Conservation (phyloP, 1,284 basidiomycete genomes). For the Schizophyllum amplum region DNA sequence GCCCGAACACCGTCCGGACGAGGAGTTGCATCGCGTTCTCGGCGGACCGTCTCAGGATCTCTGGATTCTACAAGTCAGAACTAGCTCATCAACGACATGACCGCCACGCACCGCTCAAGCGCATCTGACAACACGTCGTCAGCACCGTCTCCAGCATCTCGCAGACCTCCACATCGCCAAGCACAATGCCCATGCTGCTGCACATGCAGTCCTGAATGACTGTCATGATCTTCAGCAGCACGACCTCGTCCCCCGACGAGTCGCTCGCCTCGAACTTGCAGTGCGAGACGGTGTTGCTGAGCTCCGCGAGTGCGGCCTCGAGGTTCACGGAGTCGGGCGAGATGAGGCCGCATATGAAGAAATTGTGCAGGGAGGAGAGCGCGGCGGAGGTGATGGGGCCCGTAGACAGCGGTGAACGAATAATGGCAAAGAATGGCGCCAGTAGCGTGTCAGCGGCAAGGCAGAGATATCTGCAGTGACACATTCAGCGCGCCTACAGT, state of each 20-base stretch:
- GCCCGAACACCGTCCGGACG: conserved; percentile 74
- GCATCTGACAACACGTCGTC: conserved; percentile 95
- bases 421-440: conserved; percentile 88
- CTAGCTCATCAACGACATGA: conserved; percentile 6
- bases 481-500: conserved; percentile 10
- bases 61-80: conserved; percentile 33
- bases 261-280: conserved; percentile 99
- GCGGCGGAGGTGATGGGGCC: conserved; percentile 91
- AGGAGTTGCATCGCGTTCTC: conserved; percentile 91
- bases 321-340: conserved; percentile 41
- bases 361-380: conserved; percentile 79
- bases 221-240: conserved; percentile 86
- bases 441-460: conserved; percentile 57
- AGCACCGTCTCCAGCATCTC: conserved; percentile 98
- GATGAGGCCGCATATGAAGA: conserved; percentile 77
- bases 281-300: conserved; percentile 87
- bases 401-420: conserved; percentile 88
- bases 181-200: conserved; percentile 51
- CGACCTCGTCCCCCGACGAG: conserved; percentile 92
- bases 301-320: conserved; percentile 67
- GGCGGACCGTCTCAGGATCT: conserved; percentile 85
- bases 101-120: conserved; percentile 75
- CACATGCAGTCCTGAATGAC: conserved; percentile 85
- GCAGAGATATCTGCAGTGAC: conserved; percentile 45
- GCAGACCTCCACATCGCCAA: conserved; percentile 93